Evolutionary conservation across 2,329 filamentous ascomycete genomes (phyloP).

Genomic region (Ophidiomyces ophidiicola): DNA sequence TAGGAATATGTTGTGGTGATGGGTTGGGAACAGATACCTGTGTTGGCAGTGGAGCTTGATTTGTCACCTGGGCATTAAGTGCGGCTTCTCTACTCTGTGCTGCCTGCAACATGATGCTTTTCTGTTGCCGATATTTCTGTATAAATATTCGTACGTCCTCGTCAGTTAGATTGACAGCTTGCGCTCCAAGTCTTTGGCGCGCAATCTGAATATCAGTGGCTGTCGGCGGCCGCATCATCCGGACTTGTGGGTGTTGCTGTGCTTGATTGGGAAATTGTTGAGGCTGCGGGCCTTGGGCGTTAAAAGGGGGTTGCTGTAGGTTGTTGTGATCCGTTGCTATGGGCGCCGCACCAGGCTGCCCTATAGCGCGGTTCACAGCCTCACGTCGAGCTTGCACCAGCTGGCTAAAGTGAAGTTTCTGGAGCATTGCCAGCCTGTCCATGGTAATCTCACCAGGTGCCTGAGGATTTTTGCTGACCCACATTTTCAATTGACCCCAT

Average conservation of each 20-base stretch:
- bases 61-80: conserved; percentile 19
- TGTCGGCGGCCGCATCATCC: conserved; percentile 26
- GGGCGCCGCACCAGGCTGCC: conserved; percentile 18
- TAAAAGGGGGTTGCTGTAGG: conserved; percentile 20
- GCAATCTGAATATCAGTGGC: conserved; percentile 27
- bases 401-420: conserved; percentile 34
- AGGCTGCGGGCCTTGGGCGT: conserved; percentile 23
- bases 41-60: conserved; percentile 20
- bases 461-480: conserved; percentile 37
- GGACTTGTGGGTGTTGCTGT: conserved; percentile 20
- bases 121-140: conserved; percentile 26
- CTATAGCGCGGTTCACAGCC: conserved; percentile 18
- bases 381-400: conserved; percentile 24
- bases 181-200: conserved; percentile 26
- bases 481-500: conserved; percentile 47
- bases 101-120: conserved; percentile 22
- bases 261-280: conserved; percentile 21
- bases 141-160: conserved; percentile 33
- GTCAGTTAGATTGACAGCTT: conserved; percentile 28
- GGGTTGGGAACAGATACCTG: conserved; percentile 14
- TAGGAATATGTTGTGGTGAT: conserved; percentile 16
- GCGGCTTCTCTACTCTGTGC: conserved; percentile 20
- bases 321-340: conserved; percentile 17
- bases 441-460: conserved; percentile 32
- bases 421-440: conserved; percentile 30